Conservation (phyloP, 768 basidiomycete species). For the Mycena floridula region DNA sequence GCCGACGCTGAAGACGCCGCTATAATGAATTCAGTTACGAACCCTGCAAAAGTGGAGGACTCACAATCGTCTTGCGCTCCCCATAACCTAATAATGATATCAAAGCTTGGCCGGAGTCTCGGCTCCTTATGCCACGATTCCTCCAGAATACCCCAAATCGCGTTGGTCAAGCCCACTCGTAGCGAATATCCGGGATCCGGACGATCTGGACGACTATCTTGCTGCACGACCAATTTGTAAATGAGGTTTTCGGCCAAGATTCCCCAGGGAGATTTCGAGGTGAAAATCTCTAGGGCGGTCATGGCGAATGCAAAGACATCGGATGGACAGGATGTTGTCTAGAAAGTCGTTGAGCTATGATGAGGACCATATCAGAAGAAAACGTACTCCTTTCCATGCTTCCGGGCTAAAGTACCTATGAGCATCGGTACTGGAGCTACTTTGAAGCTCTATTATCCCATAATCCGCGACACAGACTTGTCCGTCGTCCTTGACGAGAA, state of each 20-base stretch:
- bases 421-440: constrained; percentile 10
- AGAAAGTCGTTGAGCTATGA: not conserved
- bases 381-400: constrained; percentile 21
- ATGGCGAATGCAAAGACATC: constrained; percentile 23
- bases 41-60: too few relatives aligned
- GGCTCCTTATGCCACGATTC: constrained; percentile 20
- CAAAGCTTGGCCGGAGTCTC: constrained; percentile 18
- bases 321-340: constrained; percentile 18
- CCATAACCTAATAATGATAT: constrained; percentile 13
- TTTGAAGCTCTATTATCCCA: constrained; percentile 17
- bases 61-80: too few relatives aligned
- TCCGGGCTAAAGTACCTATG: constrained; percentile 22
- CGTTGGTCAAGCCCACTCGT: constrained; percentile 12
- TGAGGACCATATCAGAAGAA: too few relatives aligned
- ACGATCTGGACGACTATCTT: constrained; percentile 20
- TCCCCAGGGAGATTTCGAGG: constrained; percentile 17
- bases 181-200: constrained; percentile 11
- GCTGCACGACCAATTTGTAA: constrained; percentile 17
- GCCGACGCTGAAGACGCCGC: too few relatives aligned
- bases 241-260: constrained; percentile 18
- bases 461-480: constrained; percentile 16
- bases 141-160: constrained; percentile 19
- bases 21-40: too few relatives aligned
- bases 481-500: constrained; percentile 13
- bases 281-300: constrained; percentile 20